phyloP scores from a whole-genome alignment of 805 yeast species.

The Candida coquimbonensis region DNA sequence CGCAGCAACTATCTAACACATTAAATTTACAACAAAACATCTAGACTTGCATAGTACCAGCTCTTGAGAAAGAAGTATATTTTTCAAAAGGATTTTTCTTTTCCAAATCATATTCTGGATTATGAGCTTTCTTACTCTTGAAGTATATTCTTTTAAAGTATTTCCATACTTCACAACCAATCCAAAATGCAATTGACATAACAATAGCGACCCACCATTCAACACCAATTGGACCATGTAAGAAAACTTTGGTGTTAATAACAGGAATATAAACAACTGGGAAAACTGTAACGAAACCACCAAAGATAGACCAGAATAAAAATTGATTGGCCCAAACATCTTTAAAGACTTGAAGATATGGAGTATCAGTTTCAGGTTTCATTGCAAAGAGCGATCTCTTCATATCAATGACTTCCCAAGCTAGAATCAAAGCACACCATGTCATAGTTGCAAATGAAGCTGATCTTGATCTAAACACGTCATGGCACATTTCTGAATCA shows the following conservation, averaged over 20 bases:
- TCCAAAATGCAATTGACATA: slow-evolving; percentile 47
- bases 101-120: slow-evolving; percentile 61
- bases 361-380: slow-evolving; percentile 58
- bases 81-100: slow-evolving; percentile 55
- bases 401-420: slow-evolving; percentile 78
- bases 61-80: slow-evolving; percentile 52
- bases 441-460: slow-evolving; percentile 70
- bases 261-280: slow-evolving; percentile 86
- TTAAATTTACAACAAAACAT: not conserved
- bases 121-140: slow-evolving; percentile 36
- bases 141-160: slow-evolving; percentile 51
- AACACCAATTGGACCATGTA: slow-evolving; percentile 62
- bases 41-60: slow-evolving; percentile 32
- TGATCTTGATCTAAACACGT: slow-evolving; percentile 71
- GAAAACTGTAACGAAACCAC: slow-evolving; percentile 65
- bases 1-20: not conserved
- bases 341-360: slow-evolving; percentile 50
- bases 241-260: slow-evolving; percentile 69
- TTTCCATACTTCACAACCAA: slow-evolving; percentile 63
- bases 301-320: slow-evolving; percentile 71
- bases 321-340: slow-evolving; percentile 72
- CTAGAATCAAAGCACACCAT: slow-evolving; percentile 75
- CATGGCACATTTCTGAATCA: slow-evolving; percentile 40
- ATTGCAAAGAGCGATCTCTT: slow-evolving; percentile 62
- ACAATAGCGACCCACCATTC: slow-evolving; percentile 79